Evolutionary conservation across 176 grass and related monocot species (phyloP).

Genomic region (Oryza nivara): DNA sequence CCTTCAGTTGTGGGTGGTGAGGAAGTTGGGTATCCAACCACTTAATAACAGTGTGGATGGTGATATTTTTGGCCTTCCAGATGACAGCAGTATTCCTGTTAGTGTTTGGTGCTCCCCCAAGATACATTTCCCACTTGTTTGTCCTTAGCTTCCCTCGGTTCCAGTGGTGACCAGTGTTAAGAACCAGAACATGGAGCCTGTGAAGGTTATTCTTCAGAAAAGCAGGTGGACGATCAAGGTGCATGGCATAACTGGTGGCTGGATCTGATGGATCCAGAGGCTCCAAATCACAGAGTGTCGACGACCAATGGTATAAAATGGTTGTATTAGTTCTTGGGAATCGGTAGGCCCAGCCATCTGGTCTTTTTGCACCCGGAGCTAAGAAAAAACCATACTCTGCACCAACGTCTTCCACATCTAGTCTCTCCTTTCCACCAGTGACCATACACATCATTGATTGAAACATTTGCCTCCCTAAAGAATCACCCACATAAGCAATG

Average conservation of each 20-base stretch:
- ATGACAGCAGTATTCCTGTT: constrained; percentile 60
- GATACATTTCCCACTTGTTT: constrained; percentile 79
- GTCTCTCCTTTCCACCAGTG: constrained; percentile 48
- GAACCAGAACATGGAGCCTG: constrained; percentile 66
- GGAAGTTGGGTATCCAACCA: constrained; percentile 71
- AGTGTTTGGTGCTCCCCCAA: constrained; percentile 62
- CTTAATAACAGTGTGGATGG: constrained; percentile 62
- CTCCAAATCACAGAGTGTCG: constrained; percentile 73
- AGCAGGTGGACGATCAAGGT: constrained; percentile 62
- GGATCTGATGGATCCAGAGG: constrained; percentile 61
- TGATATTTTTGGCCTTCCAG: constrained; percentile 80
- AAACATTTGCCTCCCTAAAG: constrained; percentile 78
- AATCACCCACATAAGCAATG: constrained; percentile 80
- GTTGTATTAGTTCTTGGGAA: constrained; percentile 77
- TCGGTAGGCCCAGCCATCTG: constrained; percentile 40
- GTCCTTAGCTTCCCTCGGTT: constrained; percentile 73
- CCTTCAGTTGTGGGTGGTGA: constrained; percentile 52
- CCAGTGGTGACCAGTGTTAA: constrained; percentile 86
- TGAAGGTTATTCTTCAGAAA: constrained; percentile 69
- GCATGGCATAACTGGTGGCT: constrained; percentile 79
- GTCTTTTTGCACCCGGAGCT: constrained; percentile 39
- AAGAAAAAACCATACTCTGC: constrained; percentile 53
- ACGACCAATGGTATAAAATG: constrained; percentile 78
- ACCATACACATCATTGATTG: constrained; percentile 89
- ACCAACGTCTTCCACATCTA: constrained; percentile 64